Evolutionary conservation across 164 flowering plant genomes (phyloP), one percentile per base, ranked within the genome.

Genomic region (Stephania japonica): DNA sequence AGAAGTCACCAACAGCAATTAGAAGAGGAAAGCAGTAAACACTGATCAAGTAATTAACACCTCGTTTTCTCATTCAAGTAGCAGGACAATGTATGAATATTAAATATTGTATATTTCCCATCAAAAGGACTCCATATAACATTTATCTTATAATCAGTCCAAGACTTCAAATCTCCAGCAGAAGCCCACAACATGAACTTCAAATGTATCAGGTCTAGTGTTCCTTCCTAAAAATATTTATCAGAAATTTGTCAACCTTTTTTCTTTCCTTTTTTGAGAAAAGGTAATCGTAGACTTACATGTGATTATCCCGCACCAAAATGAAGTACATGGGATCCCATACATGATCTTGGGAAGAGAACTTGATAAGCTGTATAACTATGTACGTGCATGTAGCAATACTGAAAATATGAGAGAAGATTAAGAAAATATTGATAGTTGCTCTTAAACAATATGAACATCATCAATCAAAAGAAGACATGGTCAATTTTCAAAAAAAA

Each of bases 241-340:
- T 2, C 38, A 32, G 38, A 4, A 32, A 32, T 32, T 32, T 32
- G 38, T 4, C 3, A 32, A 32, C 38, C 38, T 32, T 32, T 32
- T 2, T 32, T 32, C 38, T 32, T 32, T 0, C 4, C 38, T 32
- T 32, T 32, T 32, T 32, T 32, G 38, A 32, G 38, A 69, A 11
- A 8, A 12, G 16, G 73, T 19, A 19, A 6, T 63, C 26, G 66
- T 25, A 68, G 69, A 70, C 85, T 71, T 83, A 89, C 93, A 78
- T 83, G 75, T 69, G 75, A 49, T 76, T 56, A 70, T 79, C 69
- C 68, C 79, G 84, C 77, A 88, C 53, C 68, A 91, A 78, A 68
- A 87, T 74, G 81, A 81, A 75, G 76, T 83, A 86, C 26, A 89
- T 81, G 12, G 91, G 92, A 79, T 91, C 90, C 77, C 83, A 84